A percentile compares a stretch with the other conserved stretches of the same genome.
Evolutionary conservation across 225 moss, liverwort and hornwort species (phyloP).

Genomic region (Physcomitrellopsis africana): DNA sequence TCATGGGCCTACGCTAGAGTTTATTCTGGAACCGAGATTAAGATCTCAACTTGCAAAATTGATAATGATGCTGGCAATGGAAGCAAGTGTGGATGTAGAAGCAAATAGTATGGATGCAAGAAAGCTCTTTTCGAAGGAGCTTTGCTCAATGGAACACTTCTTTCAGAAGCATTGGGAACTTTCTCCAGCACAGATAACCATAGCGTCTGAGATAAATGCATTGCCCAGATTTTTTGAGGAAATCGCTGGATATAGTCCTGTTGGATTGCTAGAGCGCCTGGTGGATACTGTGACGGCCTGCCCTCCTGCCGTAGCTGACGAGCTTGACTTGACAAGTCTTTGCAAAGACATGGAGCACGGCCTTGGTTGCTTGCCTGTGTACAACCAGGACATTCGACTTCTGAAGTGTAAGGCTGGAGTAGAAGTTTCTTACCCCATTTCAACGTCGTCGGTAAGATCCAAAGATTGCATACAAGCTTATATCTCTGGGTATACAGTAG

Average conservation of each 20-base stretch:
- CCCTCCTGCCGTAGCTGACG: constrained; percentile 67
- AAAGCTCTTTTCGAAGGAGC: constrained; percentile 25
- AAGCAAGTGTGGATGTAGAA: constrained; percentile 18
- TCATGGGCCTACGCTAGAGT: neutral
- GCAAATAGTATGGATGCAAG: neutral
- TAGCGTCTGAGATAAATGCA: neutral
- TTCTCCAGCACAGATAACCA: constrained; percentile 38
- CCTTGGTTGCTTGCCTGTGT: constrained; percentile 58
- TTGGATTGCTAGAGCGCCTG: constrained; percentile 45
- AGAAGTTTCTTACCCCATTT: constrained; percentile 48
- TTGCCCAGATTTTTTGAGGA: constrained; percentile 41
- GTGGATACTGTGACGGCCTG: constrained; percentile 60
- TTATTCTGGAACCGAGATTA: constrained; percentile 18
- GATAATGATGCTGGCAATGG: constrained; percentile 45
- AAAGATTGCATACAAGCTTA: constrained; percentile 63
- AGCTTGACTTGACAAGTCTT: constrained; percentile 46
- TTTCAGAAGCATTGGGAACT: constrained; percentile 52
- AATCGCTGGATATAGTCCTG: constrained; percentile 36
- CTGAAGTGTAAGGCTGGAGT: constrained; percentile 36
- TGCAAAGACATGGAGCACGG: constrained; percentile 51
- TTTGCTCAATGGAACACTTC: constrained; percentile 30
- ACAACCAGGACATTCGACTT: constrained; percentile 34
- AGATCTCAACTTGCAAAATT: constrained; percentile 44
- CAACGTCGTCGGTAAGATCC: constrained; percentile 34
- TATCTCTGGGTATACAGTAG: constrained; percentile 63